Base-by-base conservation (phyloP, 768 basidiomycete genomes). In the Collybiopsis luxurians region DNA sequence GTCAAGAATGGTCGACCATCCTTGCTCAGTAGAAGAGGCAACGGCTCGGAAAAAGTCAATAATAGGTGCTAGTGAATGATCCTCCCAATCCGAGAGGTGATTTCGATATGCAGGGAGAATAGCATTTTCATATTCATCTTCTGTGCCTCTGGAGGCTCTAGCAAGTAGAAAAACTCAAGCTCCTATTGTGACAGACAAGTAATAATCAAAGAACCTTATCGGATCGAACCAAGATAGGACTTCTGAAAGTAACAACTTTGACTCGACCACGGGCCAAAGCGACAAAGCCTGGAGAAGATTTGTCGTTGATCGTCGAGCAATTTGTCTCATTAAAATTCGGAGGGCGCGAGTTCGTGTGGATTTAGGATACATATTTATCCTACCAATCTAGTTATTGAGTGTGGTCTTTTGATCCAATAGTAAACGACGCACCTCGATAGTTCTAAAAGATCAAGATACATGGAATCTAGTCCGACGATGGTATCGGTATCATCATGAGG, bases 391-490 rank as follows among this genome's bases (percentile, higher is more conserved):
- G 40, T 27, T 19, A 23, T 17, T 0, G 21, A 17, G 9, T 38
- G 28, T 30, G 15, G 12, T 7, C 23, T 34, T 34, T 34, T 13
- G 5, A 34, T 13, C 13, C 5, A 34, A 6, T 34, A 6, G 5
- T 34, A 6, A 34, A 5, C 31, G 13, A 34, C 31, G n/a, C 21
- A 54, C 53, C 53, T 54, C 12, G 53, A 43, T 19, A 54, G 19
- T 12, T 54, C 53, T 19, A 54, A 17, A 30, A 54, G 43, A 31
- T 54, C 53, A 15, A 27, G 23, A 31, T 54, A 54, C 53, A 54
- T 54, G 5, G 7, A 36, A 31, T 31, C 2, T 12, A 54, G 28
- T n/a, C 40, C 40, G 11, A 15, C 10, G 17, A 51, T 44, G 1
- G 3, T 45, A 23, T 43, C 40, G 3, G 19, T 23, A 44, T 42